These are phyloP conservation scores for Pichia nanzhaoensis DNA, from an alignment of 805 yeast species.

Conservation along the genomic window DNA sequence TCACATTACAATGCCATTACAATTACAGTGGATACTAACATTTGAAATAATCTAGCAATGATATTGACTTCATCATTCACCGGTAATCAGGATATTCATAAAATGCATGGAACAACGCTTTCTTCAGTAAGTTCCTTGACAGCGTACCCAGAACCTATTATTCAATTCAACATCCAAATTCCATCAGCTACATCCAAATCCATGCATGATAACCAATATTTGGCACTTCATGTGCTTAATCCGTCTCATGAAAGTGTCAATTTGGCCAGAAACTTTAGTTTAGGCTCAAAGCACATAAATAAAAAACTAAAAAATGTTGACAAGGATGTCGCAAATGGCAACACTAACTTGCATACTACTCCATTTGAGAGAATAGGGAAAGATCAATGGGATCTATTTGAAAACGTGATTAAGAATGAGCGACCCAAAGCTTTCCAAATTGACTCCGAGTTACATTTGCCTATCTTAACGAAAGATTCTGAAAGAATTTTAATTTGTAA, in stretches of 20 bases:
- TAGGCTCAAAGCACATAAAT: slow-evolving; percentile 46
- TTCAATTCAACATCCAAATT: slow-evolving; percentile 79
- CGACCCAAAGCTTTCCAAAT: slow-evolving; percentile 14
- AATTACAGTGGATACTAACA: slow-evolving; percentile 24
- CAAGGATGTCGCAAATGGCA: slow-evolving; percentile 11
- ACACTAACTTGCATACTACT: slow-evolving; percentile 27
- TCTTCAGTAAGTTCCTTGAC: slow-evolving; percentile 83
- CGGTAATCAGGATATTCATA: slow-evolving; percentile 18
- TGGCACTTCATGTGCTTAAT: slow-evolving; percentile 72
- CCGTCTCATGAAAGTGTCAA: slow-evolving; percentile 50
- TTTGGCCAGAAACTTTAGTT: slow-evolving; percentile 59
- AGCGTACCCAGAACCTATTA: slow-evolving; percentile 65
- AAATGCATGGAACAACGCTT: slow-evolving; percentile 69
- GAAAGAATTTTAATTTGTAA: slow-evolving; percentile 61
- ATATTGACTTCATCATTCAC: slow-evolving; percentile 44
- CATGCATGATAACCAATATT: slow-evolving; percentile 47
- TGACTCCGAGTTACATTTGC: slow-evolving; percentile 33
- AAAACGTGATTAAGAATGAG: slow-evolving; percentile 12
- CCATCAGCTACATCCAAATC: slow-evolving; percentile 77
- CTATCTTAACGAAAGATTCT: slow-evolving; percentile 45
- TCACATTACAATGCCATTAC: slow-evolving; percentile 24
- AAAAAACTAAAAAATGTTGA: slow-evolving; percentile 19
- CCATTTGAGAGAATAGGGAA: slow-evolving; percentile 45
- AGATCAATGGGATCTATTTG: slow-evolving; percentile 33
- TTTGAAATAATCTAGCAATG: slow-evolving; percentile 34